phyloP scores from a whole-genome alignment of 345 rosid species.

The Salix exigua region DNA sequence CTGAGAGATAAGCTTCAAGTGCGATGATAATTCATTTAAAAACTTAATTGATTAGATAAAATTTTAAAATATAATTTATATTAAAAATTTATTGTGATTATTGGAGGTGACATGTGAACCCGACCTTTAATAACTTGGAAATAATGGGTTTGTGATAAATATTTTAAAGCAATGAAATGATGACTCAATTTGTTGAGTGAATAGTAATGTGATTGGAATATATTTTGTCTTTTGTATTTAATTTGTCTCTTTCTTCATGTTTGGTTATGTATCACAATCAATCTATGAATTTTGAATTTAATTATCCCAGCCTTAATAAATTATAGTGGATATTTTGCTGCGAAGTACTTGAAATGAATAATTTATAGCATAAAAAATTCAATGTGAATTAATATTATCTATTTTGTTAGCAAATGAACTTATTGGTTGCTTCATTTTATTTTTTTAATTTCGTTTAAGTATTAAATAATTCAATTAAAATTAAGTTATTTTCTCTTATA shows the following conservation, averaged over 20 bases:
- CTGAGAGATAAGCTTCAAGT: no score
- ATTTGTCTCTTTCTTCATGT: not conserved
- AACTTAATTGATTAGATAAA: no score
- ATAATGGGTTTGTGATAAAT: not conserved
- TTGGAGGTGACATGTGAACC: not conserved
- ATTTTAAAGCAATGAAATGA: not conserved
- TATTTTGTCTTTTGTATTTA: not conserved
- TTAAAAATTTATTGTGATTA: not conserved
- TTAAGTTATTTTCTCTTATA: no score
- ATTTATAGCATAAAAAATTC: not conserved
- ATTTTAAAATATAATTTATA: not conserved
- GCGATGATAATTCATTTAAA: no score
- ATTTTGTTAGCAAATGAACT: no score
- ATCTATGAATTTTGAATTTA: not conserved
- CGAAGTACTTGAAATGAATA: not conserved
- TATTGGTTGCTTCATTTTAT: no score
- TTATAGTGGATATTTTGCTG: no score
- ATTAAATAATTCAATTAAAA: no score
- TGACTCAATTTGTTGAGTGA: not conserved
- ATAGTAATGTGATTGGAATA: not conserved
- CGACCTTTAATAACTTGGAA: not conserved
- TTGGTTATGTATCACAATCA: not conserved
- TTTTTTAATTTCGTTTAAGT: no score
- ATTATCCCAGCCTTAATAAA: not conserved
- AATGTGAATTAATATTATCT: not conserved